Percentiles rank a stretch among this genome's conserved stretches.
phyloP scores from a whole-genome alignment of 352 stramenopile genomes.

The Phytophthora agathidicida region DNA sequence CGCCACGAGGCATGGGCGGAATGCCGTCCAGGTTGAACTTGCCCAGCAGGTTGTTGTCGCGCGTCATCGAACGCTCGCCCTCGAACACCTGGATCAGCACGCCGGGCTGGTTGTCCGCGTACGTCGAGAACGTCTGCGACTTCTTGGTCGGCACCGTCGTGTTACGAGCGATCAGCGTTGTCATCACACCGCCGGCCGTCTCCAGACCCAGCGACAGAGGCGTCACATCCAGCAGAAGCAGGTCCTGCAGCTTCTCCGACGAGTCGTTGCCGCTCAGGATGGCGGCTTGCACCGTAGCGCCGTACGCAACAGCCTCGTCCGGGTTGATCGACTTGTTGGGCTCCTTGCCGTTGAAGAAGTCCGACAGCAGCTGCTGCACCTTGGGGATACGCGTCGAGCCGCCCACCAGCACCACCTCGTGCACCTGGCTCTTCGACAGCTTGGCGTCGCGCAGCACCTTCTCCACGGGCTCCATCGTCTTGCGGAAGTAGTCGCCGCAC shows the following conservation, averaged over 20 bases:
- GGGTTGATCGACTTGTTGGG: constrained; percentile 49
- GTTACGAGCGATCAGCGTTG: constrained; percentile 85
- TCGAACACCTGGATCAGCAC: constrained; percentile 92
- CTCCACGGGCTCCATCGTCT: constrained; percentile 90
- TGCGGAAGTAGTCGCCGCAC: constrained; percentile 91
- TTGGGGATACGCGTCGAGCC: too few relatives aligned
- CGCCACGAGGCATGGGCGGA: constrained; percentile 88
- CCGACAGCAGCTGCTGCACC: too few relatives aligned
- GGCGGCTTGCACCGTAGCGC: constrained; percentile 72
- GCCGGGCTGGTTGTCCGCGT: constrained; percentile 86
- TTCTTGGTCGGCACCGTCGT: constrained; percentile 90
- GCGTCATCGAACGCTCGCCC: constrained; percentile 94
- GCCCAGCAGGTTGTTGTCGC: constrained; percentile 91
- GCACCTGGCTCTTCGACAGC: constrained; percentile 82
- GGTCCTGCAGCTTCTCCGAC: constrained; percentile 87
- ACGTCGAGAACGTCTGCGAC: constrained; percentile 89
- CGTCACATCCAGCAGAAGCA: constrained; percentile 90
- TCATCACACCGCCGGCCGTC: constrained; percentile 90
- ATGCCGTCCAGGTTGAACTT: constrained; percentile 90
- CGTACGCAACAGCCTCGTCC: constrained; percentile 84
- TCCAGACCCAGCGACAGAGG: constrained; percentile 89
- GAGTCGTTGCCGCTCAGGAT: constrained; percentile 68
- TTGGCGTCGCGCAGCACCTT: constrained; percentile 91
- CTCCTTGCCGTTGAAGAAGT: too few relatives aligned
- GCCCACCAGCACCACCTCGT: neutral